Percentiles rank a stretch among this genome's conserved stretches.
Conservation (phyloP, 2,329 filamentous ascomycete genomes). For the Microsporum audouinii region DNA sequence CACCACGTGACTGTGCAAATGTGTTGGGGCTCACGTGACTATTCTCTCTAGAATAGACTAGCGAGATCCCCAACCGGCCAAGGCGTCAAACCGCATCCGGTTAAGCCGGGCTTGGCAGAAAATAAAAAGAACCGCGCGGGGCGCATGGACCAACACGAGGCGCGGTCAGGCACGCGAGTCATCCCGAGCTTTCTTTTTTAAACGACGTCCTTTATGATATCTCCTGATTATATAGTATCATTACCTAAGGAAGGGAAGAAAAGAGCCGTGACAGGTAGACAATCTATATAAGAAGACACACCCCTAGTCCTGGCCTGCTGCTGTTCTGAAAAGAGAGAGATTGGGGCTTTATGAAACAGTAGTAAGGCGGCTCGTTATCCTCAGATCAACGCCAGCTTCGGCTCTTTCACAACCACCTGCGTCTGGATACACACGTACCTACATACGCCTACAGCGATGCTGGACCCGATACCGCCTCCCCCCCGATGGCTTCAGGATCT, state of each 20-base stretch:
- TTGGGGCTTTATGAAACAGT: background rate
- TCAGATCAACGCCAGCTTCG: background rate
- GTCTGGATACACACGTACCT: background rate
- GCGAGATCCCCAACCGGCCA: background rate
- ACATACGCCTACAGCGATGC: constrained; percentile 22
- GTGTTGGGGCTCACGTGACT: background rate
- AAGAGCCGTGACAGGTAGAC: background rate
- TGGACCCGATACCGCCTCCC: constrained; percentile 34
- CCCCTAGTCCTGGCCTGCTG: background rate
- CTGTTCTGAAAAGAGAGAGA: background rate
- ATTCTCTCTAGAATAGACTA: background rate
- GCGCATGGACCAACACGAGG: background rate
- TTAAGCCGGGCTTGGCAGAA: background rate
- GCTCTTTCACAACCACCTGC: background rate
- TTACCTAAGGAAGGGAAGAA: background rate
- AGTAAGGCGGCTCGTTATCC: background rate
- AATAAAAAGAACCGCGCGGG: background rate
- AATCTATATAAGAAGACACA: background rate
- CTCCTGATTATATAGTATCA: background rate
- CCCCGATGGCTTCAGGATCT: constrained; percentile 41
- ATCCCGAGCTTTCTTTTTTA: background rate
- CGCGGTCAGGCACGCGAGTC: constrained; percentile 2
- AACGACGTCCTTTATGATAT: background rate
- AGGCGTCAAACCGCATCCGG: background rate
- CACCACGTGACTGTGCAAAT: background rate